Percentiles rank a stretch among this genome's conserved stretches.
phyloP scores from a whole-genome alignment of 371 early-diverging fungal species.

The Saksenaea vasiformis region DNA sequence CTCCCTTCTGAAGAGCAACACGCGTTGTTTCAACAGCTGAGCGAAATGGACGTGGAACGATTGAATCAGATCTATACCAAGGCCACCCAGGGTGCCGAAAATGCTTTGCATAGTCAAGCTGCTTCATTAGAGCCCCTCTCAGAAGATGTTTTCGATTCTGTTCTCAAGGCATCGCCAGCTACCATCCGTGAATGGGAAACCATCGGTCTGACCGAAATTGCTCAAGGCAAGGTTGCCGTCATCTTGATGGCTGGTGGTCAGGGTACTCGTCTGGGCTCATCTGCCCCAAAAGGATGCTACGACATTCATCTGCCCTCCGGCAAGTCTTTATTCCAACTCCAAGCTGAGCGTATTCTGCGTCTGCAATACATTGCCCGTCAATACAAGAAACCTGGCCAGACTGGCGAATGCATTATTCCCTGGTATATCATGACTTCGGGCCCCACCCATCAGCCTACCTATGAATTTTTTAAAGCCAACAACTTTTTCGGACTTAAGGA shows the following conservation, averaged over 20 bases:
- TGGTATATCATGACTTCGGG: slow-evolving; percentile 97
- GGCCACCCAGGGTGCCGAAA: slow-evolving; percentile 61
- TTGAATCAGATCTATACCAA: slow-evolving; percentile 79
- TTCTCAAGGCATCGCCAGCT: slow-evolving; percentile 56
- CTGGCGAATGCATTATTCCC: slow-evolving; percentile 65
- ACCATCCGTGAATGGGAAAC: slow-evolving; percentile 72
- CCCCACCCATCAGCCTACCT: slow-evolving; percentile 82
- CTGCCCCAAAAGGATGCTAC: slow-evolving; percentile 93
- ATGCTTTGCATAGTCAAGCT: slow-evolving; percentile 35
- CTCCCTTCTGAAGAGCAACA: slow-evolving; percentile 63
- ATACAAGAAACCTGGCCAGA: slow-evolving; percentile 30
- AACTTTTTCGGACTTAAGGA: slow-evolving; percentile 83
- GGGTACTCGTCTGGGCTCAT: slow-evolving; percentile 87
- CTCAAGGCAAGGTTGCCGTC: slow-evolving; percentile 90
- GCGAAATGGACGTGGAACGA: slow-evolving; percentile 75
- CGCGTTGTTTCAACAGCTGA: slow-evolving; percentile 67
- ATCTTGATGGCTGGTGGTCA: slow-evolving; percentile 92
- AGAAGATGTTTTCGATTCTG: slow-evolving; percentile 73
- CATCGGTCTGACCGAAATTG: slow-evolving; percentile 78
- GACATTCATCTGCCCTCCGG: slow-evolving; percentile 85
- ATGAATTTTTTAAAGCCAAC: slow-evolving; percentile 84
- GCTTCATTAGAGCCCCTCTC: slow-evolving; percentile 77
- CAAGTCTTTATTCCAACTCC: slow-evolving; percentile 90
- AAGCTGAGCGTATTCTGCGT: slow-evolving; percentile 88
- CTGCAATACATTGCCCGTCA: slow-evolving; percentile 77